Conservation (phyloP, 495 filamentous ascomycete genomes). For the Penicillium steckii region DNA sequence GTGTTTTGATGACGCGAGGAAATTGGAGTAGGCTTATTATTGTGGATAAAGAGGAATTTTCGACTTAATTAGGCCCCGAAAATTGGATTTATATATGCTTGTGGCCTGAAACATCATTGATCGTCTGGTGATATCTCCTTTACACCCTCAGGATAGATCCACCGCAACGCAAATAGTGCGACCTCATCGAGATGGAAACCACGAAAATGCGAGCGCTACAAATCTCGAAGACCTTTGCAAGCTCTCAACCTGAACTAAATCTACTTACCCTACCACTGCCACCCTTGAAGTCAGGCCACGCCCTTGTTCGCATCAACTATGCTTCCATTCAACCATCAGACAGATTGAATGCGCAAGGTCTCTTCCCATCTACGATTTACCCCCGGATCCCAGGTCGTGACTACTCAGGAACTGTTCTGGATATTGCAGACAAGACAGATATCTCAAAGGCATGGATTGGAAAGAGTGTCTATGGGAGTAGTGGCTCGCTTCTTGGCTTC, state of each 20-base stretch:
- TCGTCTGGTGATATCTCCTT: no score
- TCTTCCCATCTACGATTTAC: conserved; percentile 35
- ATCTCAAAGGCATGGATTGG: conserved; percentile 16
- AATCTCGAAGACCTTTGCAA: neutral
- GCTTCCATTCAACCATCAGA: conserved; percentile 41
- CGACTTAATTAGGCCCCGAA: no score
- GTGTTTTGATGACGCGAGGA: no score
- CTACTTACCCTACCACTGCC: conserved; percentile 7
- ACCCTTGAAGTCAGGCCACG: conserved; percentile 10
- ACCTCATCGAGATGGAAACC: neutral
- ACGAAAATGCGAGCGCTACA: conserved; percentile 18
- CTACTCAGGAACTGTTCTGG: conserved; percentile 18
- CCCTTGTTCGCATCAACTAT: conserved; percentile 16
- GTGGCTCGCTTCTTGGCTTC: conserved; percentile 18
- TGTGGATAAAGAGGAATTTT: no score
- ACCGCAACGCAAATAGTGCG: neutral
- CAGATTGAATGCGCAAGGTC: conserved; percentile 36
- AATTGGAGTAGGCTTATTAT: no score
- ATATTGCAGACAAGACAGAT: conserved; percentile 1
- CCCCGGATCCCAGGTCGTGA: conserved; percentile 43
- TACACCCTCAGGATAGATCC: no score
- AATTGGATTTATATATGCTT: no score
- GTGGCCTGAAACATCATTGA: no score
- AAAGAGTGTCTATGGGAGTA: conserved; percentile 20
- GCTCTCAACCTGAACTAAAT: neutral